Evolutionary conservation across 441 rosid species (phyloP), one percentile per base, ranked within the genome.

Genomic region (Cnidoscolus chayamansa): DNA sequence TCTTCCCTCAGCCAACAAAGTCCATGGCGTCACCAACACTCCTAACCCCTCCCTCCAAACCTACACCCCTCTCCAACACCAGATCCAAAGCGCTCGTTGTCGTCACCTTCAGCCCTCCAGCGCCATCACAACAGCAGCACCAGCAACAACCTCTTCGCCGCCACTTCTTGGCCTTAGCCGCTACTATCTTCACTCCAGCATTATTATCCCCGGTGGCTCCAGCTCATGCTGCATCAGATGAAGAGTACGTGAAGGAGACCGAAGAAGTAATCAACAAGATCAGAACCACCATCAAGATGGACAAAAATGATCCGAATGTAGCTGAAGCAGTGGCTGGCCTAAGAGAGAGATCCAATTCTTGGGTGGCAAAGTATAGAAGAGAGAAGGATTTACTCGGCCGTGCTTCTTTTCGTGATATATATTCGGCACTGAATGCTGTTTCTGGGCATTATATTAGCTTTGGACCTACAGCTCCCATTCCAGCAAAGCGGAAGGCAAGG

Each of bases 291-390:
- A 86, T 94, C 68, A 78, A 32, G 60, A 68, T 92, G 91, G 94
- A 83, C 81, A 92, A 73, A 82, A 90, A 69, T 30, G 97, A 92
- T 75, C 98, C 97, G 0, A 89, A 83, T 51, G 87, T 90, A 65
- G 92, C 97, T 0, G 72, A 74, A 0, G 94, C 97, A 6, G 97
- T 92, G 73, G 88, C 96, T 35, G 92, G 82, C 17, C 81, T 94
- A 0, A 87, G 97, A 72, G 90, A 89, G 65, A 77, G 87, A 4
- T 90, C 96, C 7, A 94, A 94, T 70, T 76, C 81, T 0, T 94
- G 97, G 98, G 97, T 92, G 74, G 97, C 97, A 0, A 94, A 92
- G 90, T 94, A 94, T 67, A 74, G 96, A 79, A 88, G 86, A 72
- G 97, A 94, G 93, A 94, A 94, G 70, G 81, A 91, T 3, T 80